A percentile compares a stretch with the other conserved stretches of the same genome.
These are phyloP conservation scores for Amylocystis lapponica DNA, from an alignment of 768 basidiomycete species.

Conservation along the genomic window DNA sequence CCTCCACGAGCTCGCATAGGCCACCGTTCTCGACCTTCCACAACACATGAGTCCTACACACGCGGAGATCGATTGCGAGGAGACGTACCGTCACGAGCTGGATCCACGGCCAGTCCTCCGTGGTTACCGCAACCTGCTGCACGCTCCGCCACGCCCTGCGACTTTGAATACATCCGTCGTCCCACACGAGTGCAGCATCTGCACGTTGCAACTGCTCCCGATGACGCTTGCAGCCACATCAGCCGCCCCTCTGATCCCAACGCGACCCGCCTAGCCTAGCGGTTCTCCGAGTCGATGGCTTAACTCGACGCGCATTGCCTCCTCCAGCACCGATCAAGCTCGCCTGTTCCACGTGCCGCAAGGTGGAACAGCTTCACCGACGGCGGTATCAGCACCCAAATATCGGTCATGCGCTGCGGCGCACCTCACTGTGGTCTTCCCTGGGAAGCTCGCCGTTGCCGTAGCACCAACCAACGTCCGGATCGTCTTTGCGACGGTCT, in stretches of 20 bases:
- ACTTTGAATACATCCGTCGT: conserved; percentile 94
- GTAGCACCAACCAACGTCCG: too few species aligned
- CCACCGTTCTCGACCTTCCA: conserved; percentile 82
- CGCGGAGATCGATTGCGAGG: too few species aligned
- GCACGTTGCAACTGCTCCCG: conserved; percentile 83
- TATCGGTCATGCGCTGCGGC: too few species aligned
- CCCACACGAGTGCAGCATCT: conserved; percentile 85
- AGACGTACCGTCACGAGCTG: conserved; percentile 77
- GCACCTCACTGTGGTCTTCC: too few species aligned
- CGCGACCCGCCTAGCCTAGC: conserved; percentile 80
- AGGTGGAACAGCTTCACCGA: conserved; percentile 96
- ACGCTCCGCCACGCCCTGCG: conserved; percentile 69
- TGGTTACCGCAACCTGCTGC: conserved; percentile 80
- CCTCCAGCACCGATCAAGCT: conserved; percentile 79
- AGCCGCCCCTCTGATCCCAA: too few species aligned
- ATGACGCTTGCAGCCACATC: conserved; percentile 63
- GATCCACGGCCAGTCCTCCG: conserved; percentile 99
- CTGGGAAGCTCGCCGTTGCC: too few species aligned
- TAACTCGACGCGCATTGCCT: conserved; percentile 66
- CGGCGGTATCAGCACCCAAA: too few species aligned
- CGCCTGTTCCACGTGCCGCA: conserved; percentile 74
- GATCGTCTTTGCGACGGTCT: too few species aligned
- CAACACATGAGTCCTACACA: conserved; percentile 26
- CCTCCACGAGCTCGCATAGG: conserved; percentile 67
- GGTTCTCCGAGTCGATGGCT: conserved; percentile 64